A percentile compares a stretch with the other conserved stretches of the same genome.
Evolutionary conservation across 2,329 filamentous ascomycete species (phyloP).

Genomic region (Nemania sp.): DNA sequence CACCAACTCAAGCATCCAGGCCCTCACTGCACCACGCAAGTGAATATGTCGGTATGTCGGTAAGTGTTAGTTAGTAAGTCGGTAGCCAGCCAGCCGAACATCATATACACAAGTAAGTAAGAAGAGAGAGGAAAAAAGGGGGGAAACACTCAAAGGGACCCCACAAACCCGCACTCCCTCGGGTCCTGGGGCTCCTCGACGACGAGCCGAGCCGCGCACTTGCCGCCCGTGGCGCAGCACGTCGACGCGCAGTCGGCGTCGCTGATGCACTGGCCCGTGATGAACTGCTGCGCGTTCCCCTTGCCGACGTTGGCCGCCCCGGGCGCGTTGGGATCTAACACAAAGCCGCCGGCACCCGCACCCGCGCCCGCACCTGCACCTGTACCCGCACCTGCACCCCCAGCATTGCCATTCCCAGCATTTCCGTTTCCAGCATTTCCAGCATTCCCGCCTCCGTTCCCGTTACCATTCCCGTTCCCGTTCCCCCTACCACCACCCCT

Average conservation of each 20-base stretch:
- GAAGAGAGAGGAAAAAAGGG: too few species aligned
- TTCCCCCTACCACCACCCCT: background rate
- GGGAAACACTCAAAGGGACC: too few species aligned
- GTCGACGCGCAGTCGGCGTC: conserved; percentile 38
- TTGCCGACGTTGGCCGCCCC: conserved; percentile 37
- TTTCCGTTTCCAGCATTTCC: background rate
- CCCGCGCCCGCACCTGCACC: background rate
- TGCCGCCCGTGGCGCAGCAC: conserved; percentile 19
- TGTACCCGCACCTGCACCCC: too few species aligned
- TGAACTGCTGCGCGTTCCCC: conserved; percentile 37
- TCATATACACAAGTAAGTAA: too few species aligned
- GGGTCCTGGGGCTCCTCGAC: conserved; percentile 14
- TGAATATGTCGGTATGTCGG: too few species aligned
- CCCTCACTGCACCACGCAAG: too few species aligned
- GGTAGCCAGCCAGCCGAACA: too few species aligned
- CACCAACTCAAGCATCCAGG: too few species aligned
- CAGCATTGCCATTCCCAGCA: background rate
- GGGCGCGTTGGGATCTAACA: conserved; percentile 19
- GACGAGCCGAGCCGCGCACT: conserved; percentile 14
- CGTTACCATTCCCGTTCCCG: background rate
- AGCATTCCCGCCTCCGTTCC: background rate
- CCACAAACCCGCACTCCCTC: conserved; percentile 18
- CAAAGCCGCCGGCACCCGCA: background rate
- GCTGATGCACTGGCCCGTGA: conserved; percentile 38
- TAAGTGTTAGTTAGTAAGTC: too few species aligned